A percentile compares a stretch with the other conserved stretches of the same genome.
phyloP scores from a whole-genome alignment of 306 rosid species.

The Albizia julibrissin region DNA sequence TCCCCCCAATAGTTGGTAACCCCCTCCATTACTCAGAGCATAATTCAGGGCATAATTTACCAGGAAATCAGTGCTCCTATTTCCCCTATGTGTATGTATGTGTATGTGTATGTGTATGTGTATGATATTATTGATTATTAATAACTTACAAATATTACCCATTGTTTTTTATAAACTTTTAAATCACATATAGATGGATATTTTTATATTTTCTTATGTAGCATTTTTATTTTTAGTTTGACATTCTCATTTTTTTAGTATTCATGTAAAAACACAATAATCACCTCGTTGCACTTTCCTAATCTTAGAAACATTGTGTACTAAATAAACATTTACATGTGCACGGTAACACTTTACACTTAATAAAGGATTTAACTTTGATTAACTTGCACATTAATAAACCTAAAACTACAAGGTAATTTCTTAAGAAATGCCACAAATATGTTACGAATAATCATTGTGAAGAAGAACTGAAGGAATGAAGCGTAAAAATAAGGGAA shows the following conservation, averaged over 20 bases:
- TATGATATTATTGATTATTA: no score
- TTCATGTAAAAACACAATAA: not conserved
- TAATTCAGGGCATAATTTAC: no score
- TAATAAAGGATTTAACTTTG: not conserved
- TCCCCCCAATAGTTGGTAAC: no score
- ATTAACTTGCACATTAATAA: not conserved
- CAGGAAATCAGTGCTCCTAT: no score
- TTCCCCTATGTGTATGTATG: no score
- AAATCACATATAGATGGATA: no score
- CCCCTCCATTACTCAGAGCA: no score
- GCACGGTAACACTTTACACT: not conserved
- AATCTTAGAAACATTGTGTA: not conserved
- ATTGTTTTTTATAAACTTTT: not conserved
- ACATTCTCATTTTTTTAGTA: not conserved
- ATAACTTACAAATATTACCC: not conserved
- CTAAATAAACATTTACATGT: not conserved
- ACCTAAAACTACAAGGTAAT: not conserved
- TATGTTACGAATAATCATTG: not conserved
- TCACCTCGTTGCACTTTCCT: not conserved
- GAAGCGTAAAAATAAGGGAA: not conserved
- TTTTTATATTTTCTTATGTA: no score
- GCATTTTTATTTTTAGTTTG: not conserved
- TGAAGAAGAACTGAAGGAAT: not conserved
- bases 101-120: no score
- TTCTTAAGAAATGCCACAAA: not conserved